Evolutionary conservation across 768 basidiomycete species (phyloP).

Genomic region (Lyophyllum decastes): DNA sequence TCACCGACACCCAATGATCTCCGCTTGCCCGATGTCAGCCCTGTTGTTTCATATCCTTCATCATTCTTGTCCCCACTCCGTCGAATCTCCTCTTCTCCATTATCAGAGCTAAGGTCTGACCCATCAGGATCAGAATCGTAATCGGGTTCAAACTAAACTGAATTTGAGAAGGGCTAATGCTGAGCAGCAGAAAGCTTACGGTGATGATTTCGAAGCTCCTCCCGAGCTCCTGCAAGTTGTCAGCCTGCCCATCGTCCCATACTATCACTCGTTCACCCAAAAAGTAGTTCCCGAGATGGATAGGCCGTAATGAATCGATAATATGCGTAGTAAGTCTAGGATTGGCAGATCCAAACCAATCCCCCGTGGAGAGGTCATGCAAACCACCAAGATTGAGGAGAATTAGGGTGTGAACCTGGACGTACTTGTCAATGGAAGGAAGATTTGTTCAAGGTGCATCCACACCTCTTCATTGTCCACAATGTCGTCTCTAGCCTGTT

Average conservation of each 20-base stretch:
- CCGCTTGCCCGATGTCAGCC: constrained; percentile 50
- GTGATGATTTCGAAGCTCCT: constrained; percentile 84
- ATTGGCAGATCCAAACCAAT: constrained; percentile 78
- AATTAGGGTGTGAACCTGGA: constrained; percentile 84
- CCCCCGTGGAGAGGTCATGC: constrained; percentile 72
- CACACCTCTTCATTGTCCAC: constrained; percentile 66
- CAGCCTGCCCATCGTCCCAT: constrained; percentile 91
- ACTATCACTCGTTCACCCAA: constrained; percentile 67
- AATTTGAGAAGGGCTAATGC: constrained; percentile 2
- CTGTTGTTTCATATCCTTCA: constrained; percentile 43
- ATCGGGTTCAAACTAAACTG: constrained; percentile 72
- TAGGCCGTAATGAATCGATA: constrained; percentile 91
- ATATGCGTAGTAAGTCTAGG: constrained; percentile 77
- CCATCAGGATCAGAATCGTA: constrained; percentile 44
- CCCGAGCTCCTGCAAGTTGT: constrained; percentile 66
- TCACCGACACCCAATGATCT: constrained; percentile 41
- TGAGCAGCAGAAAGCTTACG: constrained; percentile 43
- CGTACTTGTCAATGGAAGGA: constrained; percentile 2
- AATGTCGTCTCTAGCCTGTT: constrained; percentile 65
- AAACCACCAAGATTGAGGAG: constrained; percentile 92
- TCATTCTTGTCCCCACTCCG: constrained; percentile 41
- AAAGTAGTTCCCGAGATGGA: constrained; percentile 87
- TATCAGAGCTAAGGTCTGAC: constrained; percentile 33
- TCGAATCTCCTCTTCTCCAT: constrained; percentile 36
- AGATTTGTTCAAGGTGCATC: not conserved